These are phyloP conservation scores for Glaciozyma antarctica DNA, from an alignment of 768 basidiomycete genomes.

Conservation along the genomic window DNA sequence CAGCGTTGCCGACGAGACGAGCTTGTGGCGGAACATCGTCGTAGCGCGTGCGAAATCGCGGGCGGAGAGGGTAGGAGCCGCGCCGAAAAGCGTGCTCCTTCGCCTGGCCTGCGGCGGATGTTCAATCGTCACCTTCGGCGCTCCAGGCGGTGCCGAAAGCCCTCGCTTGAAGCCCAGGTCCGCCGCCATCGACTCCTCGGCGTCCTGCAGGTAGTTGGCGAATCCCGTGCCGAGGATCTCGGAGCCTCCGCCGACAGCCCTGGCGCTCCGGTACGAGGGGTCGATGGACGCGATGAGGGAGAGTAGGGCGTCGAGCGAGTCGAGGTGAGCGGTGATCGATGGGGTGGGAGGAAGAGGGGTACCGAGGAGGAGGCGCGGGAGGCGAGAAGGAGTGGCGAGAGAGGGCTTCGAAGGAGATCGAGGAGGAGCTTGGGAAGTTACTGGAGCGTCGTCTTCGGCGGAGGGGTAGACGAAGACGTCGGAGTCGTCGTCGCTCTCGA, in stretches of 20 bases:
- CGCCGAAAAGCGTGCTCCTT: conserved; percentile 18
- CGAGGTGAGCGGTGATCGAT: conserved; percentile 29
- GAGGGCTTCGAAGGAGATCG: background rate
- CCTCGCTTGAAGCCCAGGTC: conserved; percentile 30
- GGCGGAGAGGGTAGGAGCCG: background rate
- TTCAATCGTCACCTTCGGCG: conserved; percentile 3
- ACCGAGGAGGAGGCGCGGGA: conserved; percentile 1
- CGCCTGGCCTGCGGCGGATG: conserved; percentile 7
- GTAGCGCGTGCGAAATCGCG: conserved; percentile 7
- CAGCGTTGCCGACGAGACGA: conserved; percentile 68
- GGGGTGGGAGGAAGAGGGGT: conserved; percentile 7
- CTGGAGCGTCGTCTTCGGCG: background rate
- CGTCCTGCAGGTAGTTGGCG: conserved; percentile 38
- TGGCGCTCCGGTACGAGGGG: conserved; percentile 18
- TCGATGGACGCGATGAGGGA: conserved; percentile 36
- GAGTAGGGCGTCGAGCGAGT: conserved; percentile 36
- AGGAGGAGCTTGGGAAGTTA: too few relatives aligned
- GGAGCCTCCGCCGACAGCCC: conserved; percentile 2
- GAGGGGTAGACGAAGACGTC: conserved; percentile 29
- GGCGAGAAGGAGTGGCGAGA: background rate
- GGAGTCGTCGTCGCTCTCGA: conserved; percentile 7
- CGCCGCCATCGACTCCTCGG: conserved; percentile 22
- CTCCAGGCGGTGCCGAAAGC: background rate
- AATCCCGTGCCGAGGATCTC: conserved; percentile 32
- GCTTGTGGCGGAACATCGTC: conserved; percentile 46